A percentile compares a stretch with the other conserved stretches of the same genome.
Conservation (phyloP, 2,329 filamentous ascomycete genomes). For the Exophiala oligosperma region DNA sequence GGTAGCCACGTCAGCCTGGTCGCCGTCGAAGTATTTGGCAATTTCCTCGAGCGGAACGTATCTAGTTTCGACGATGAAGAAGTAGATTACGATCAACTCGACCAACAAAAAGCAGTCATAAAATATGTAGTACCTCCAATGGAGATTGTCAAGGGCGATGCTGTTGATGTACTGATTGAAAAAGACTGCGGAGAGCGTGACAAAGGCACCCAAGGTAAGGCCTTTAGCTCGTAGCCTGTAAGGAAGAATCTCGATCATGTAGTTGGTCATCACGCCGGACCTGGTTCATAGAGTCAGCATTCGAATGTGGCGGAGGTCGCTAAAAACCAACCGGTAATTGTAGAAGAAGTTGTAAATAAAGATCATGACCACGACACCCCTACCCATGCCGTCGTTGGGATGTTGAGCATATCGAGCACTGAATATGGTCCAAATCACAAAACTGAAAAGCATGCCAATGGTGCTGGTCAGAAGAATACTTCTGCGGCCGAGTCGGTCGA, state of each 20-base stretch:
- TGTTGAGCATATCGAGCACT: conserved; percentile 29
- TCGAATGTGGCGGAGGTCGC: not conserved
- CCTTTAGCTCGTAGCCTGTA: conserved; percentile 51
- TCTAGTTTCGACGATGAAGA: conserved; percentile 55
- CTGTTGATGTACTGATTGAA: conserved; percentile 39
- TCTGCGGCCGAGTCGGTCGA: conserved; percentile 30
- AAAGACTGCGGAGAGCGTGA: conserved; percentile 25
- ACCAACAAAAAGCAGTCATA: conserved; percentile 35
- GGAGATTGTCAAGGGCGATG: conserved; percentile 31
- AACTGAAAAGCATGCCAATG: conserved; percentile 31
- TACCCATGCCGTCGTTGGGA: conserved; percentile 20
- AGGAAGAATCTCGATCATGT: conserved; percentile 50
- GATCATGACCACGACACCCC: conserved; percentile 33
- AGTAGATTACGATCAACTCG: conserved; percentile 35
- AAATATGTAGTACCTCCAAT: conserved; percentile 40
- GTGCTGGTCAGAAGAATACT: conserved; percentile 28
- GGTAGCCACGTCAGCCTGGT: conserved; percentile 45
- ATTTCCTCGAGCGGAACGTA: conserved; percentile 70
- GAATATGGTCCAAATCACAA: conserved; percentile 29
- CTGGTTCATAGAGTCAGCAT: conserved; percentile 27
- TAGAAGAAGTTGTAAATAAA: conserved; percentile 39
- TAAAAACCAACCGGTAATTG: not conserved
- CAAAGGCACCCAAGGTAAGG: conserved; percentile 31
- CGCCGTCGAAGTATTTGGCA: conserved; percentile 68
- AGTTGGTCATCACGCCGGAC: conserved; percentile 29